phyloP scores from a whole-genome alignment of 2,329 filamentous ascomycete species.

The Pseudogymnoascus verrucosus region DNA sequence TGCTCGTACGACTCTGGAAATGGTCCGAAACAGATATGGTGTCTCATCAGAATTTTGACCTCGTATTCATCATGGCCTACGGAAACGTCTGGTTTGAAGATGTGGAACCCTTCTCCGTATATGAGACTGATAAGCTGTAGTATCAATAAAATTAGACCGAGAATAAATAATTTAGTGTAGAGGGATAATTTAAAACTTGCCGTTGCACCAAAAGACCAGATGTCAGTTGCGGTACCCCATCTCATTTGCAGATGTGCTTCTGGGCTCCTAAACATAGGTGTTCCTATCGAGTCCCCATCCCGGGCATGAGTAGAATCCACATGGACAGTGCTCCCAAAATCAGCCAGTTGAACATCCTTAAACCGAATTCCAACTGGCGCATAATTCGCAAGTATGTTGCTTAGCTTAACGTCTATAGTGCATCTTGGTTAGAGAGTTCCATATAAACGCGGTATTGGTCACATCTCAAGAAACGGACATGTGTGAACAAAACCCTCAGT shows the following conservation, averaged over 20 bases:
- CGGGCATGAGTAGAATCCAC: constrained; percentile 19
- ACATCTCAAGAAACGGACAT: too few relatives aligned
- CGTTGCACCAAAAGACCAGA: constrained; percentile 33
- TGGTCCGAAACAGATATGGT: constrained; percentile 21
- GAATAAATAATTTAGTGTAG: not conserved
- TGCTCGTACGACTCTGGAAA: constrained; percentile 13
- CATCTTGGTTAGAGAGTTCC: too few relatives aligned
- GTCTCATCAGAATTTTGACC: constrained; percentile 21
- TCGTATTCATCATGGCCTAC: constrained; percentile 20
- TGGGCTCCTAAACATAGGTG: constrained; percentile 32
- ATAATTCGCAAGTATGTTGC: constrained; percentile 32
- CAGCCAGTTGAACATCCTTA: constrained; percentile 28
- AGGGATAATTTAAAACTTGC: constrained; percentile 20
- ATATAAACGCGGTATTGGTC: too few relatives aligned
- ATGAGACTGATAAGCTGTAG: constrained; percentile 16
- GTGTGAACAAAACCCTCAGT: too few relatives aligned
- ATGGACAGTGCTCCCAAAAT: constrained; percentile 26
- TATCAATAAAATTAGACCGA: not conserved
- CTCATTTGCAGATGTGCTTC: constrained; percentile 27
- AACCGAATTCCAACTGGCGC: constrained; percentile 25
- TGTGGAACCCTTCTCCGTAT: constrained; percentile 16
- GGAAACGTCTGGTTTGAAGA: constrained; percentile 21
- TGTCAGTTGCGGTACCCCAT: constrained; percentile 32
- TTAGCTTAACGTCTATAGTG: constrained; percentile 28
- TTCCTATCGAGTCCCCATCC: constrained; percentile 25